These are phyloP conservation scores for Aspergillus quadrilineatus DNA, from an alignment of 2,329 filamentous ascomycete species.

Conservation along the genomic window DNA sequence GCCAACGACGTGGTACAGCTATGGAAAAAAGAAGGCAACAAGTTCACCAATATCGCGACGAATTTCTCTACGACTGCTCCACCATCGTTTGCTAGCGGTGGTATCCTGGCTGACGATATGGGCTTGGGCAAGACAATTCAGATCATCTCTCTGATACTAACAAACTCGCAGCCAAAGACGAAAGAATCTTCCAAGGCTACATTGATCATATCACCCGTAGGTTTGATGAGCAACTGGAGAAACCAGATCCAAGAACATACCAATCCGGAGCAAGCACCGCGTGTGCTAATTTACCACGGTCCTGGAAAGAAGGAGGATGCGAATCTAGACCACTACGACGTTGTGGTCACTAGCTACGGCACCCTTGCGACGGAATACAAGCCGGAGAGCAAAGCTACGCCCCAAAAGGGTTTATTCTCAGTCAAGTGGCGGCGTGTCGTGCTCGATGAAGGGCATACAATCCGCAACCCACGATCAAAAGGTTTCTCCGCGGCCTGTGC, in stretches of 20 bases:
- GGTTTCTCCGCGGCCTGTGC: constrained; percentile 66
- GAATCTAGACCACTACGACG: constrained; percentile 66
- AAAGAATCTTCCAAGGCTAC: constrained; percentile 59
- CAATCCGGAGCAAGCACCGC: constrained; percentile 60
- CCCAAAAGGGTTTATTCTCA: constrained; percentile 57
- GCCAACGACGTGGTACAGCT: constrained; percentile 69
- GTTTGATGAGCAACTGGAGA: constrained; percentile 89
- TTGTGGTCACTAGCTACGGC: constrained; percentile 83
- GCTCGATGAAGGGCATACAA: constrained; percentile 79
- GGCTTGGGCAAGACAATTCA: constrained; percentile 87
- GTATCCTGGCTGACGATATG: constrained; percentile 91
- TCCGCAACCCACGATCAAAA: constrained; percentile 75
- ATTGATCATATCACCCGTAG: constrained; percentile 76
- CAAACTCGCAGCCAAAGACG: constrained; percentile 48
- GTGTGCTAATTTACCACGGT: constrained; percentile 74
- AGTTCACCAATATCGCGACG: constrained; percentile 69
- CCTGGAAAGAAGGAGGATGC: constrained; percentile 56
- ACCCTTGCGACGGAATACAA: constrained; percentile 68
- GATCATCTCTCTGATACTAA: constrained; percentile 74
- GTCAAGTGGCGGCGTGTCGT: constrained; percentile 75
- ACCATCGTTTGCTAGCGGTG: constrained; percentile 71
- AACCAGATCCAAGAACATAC: constrained; percentile 75
- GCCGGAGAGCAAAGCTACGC: constrained; percentile 45
- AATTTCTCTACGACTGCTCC: constrained; percentile 60
- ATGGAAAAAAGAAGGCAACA: constrained; percentile 62